Percentiles rank a stretch among this genome's conserved stretches.
Evolutionary conservation across 2,329 filamentous ascomycete genomes (phyloP).

Genomic region (Huntiella savannae): DNA sequence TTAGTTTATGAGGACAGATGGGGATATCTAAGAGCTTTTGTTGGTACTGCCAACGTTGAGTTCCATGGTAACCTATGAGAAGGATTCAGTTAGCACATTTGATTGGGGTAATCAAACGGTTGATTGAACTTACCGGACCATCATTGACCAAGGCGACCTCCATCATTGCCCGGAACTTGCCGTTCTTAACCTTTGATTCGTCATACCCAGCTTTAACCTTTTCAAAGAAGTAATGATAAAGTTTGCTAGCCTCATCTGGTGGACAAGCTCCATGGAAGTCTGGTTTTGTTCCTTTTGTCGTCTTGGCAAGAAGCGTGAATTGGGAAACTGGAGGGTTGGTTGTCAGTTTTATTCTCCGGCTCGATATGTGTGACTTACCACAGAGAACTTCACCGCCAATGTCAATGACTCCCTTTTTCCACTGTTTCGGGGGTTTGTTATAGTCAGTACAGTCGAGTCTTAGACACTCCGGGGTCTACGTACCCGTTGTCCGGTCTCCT

Average conservation of each 20-base stretch:
- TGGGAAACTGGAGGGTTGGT: slow-evolving; percentile 53
- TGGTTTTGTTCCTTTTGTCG: slow-evolving; percentile 91
- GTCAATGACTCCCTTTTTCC: slow-evolving; percentile 79
- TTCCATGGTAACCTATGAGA: slow-evolving; percentile 13
- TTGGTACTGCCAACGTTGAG: slow-evolving; percentile 10
- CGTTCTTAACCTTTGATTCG: slow-evolving; percentile 66
- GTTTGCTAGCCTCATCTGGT: slow-evolving; percentile 54
- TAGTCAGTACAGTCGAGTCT: no score
- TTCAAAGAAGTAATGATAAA: slow-evolving; percentile 70
- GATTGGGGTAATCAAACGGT: neutral
- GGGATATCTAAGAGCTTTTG: slow-evolving; percentile 1
- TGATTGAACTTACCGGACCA: slow-evolving; percentile 33
- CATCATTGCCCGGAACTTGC: slow-evolving; percentile 99
- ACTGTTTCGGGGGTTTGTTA: slow-evolving; percentile 30
- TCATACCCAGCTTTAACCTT: slow-evolving; percentile 56
- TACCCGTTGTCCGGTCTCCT: slow-evolving; percentile 44
- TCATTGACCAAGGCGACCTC: slow-evolving; percentile 87
- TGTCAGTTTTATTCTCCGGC: neutral
- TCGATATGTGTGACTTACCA: slow-evolving; percentile 34
- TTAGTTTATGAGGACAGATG: neutral
- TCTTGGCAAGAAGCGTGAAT: slow-evolving; percentile 80
- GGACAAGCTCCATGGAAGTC: slow-evolving; percentile 81
- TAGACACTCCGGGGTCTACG: slow-evolving; percentile 10
- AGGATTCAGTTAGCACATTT: neutral
- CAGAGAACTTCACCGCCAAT: slow-evolving; percentile 87